These are phyloP conservation scores for Halophytophthora batemanensis DNA, from an alignment of 352 stramenopile species.

Conservation along the genomic window DNA sequence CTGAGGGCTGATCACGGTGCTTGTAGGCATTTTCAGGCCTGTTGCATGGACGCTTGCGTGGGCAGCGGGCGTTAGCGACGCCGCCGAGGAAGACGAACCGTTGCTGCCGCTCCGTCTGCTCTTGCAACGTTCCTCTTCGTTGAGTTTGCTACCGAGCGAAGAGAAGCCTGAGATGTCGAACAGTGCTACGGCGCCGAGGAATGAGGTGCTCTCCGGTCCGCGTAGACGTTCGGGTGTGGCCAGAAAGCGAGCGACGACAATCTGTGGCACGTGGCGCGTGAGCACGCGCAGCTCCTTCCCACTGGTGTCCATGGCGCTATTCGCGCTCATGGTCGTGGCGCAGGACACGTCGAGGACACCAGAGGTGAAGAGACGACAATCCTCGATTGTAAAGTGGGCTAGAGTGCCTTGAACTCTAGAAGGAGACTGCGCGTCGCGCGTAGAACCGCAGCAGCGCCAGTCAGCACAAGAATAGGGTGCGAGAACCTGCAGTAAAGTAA, in stretches of 20 bases:
- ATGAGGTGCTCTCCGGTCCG: conserved; percentile 43
- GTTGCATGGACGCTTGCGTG: conserved; percentile 2
- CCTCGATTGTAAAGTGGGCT: too few relatives aligned
- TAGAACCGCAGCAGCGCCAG: too few relatives aligned
- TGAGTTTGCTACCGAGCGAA: conserved; percentile 70
- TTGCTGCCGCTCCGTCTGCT: conserved; percentile 22
- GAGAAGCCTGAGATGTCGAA: conserved; percentile 89
- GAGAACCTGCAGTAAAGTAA: too few relatives aligned
- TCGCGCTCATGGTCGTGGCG: too few relatives aligned
- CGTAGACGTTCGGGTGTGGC: conserved; percentile 40
- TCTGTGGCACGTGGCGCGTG: conserved; percentile 66
- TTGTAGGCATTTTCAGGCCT: conserved; percentile 7
- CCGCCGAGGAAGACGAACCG: background rate
- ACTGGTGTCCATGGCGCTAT: conserved; percentile 25
- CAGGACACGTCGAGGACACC: too few relatives aligned
- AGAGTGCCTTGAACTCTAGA: too few relatives aligned
- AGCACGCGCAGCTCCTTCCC: conserved; percentile 63
- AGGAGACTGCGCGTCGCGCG: too few relatives aligned
- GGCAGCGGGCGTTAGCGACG: background rate
- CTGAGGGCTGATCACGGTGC: conserved; percentile 11
- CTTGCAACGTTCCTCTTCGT: conserved; percentile 50
- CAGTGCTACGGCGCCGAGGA: conserved; percentile 65
- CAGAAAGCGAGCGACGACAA: conserved; percentile 64
- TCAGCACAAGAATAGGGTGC: too few relatives aligned
- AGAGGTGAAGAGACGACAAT: too few relatives aligned